These are phyloP conservation scores for Mucor piriformis DNA, from an alignment of 371 early-diverging fungal species.

Conservation along the genomic window DNA sequence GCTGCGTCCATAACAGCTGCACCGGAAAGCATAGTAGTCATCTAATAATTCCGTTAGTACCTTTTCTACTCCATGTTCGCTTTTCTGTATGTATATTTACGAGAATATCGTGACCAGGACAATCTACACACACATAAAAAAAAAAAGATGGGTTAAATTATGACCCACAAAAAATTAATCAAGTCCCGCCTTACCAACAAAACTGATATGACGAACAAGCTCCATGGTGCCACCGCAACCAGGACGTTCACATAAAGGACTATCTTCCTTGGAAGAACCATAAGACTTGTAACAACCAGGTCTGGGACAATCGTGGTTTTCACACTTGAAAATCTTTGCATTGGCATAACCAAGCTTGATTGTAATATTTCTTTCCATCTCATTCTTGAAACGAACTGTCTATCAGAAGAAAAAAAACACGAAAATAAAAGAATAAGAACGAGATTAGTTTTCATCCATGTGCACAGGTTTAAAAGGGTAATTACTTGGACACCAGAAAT, in stretches of 20 bases:
- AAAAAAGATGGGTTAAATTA: background rate
- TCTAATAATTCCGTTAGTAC: conserved; percentile 35
- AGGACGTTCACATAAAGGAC: conserved; percentile 89
- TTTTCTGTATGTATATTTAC: conserved; percentile 16
- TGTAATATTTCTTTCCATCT: conserved; percentile 99
- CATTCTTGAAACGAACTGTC: conserved; percentile 99
- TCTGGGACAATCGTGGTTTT: conserved; percentile 89
- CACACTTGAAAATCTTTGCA: conserved; percentile 99
- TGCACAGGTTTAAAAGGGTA: background rate
- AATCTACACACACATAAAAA: conserved; percentile 71
- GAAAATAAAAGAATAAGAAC: too few species aligned
- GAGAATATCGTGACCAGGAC: conserved; percentile 99
- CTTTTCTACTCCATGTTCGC: background rate
- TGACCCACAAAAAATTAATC: background rate
- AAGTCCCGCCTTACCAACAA: conserved; percentile 67
- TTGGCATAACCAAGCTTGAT: conserved; percentile 99
- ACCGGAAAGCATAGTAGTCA: conserved; percentile 99
- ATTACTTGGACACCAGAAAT: conserved; percentile 96
- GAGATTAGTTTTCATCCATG: background rate
- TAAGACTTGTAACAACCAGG: conserved; percentile 96
- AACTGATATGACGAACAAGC: conserved; percentile 96
- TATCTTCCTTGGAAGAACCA: conserved; percentile 84
- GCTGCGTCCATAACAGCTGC: conserved; percentile 99
- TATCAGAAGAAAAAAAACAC: conserved; percentile 20
- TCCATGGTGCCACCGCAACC: conserved; percentile 91